Evolutionary conservation across 2,329 filamentous ascomycete genomes (phyloP).

Genomic region (Trichoderma arundinaceum): DNA sequence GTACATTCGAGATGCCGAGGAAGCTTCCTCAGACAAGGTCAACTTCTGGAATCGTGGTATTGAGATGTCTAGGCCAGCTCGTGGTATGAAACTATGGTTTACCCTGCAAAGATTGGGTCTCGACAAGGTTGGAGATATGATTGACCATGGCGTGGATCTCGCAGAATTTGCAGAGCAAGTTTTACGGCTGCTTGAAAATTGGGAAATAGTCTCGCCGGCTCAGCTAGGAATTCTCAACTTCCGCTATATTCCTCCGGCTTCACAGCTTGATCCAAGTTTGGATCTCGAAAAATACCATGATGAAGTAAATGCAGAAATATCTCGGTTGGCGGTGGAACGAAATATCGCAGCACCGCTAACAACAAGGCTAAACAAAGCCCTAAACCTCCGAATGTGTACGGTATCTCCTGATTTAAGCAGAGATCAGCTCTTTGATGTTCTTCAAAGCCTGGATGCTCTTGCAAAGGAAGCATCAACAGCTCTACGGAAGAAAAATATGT

Average conservation of each 20-base stretch:
- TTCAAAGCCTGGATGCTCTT: slow-evolving; percentile 2
- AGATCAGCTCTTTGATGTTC: slow-evolving; percentile 35
- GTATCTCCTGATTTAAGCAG: slow-evolving; percentile 37
- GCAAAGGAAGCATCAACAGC: background rate
- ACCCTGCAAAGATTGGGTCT: slow-evolving; percentile 36
- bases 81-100: slow-evolving; percentile 41
- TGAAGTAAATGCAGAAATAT: slow-evolving; percentile 29
- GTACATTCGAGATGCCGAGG: slow-evolving; percentile 38
- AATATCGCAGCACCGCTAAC: slow-evolving; percentile 33
- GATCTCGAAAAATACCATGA: slow-evolving; percentile 14
- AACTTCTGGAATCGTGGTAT: slow-evolving; percentile 40
- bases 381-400: slow-evolving; percentile 33
- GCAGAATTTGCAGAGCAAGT: slow-evolving; percentile 36
- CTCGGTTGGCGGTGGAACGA: slow-evolving; percentile 18
- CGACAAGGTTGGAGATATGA: slow-evolving; percentile 36
- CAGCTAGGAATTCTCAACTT: slow-evolving; percentile 37
- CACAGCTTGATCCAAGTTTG: background rate
- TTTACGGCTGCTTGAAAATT: slow-evolving; percentile 32
- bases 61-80: slow-evolving; percentile 37
- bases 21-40: slow-evolving; percentile 36
- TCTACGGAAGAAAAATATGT: background rate
- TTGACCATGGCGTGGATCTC: slow-evolving; percentile 37
- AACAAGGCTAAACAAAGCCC: slow-evolving; percentile 29
- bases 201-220: slow-evolving; percentile 38
- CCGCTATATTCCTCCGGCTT: slow-evolving; percentile 28